Evolutionary conservation across 2,329 filamentous ascomycete species (phyloP).

Genomic region (Emergomyces pasteurianus): DNA sequence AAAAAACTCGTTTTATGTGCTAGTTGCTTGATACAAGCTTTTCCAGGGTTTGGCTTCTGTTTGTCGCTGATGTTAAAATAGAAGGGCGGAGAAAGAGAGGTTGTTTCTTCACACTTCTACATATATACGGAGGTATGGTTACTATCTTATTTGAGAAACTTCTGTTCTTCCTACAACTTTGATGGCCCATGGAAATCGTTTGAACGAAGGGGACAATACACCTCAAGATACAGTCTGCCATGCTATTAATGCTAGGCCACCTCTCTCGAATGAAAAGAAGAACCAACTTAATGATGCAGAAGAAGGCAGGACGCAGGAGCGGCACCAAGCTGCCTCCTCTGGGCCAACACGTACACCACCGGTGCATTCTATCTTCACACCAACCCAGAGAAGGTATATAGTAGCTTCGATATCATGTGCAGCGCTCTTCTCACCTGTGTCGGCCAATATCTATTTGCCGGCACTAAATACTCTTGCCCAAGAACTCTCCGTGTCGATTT

Average conservation of each 20-base stretch:
- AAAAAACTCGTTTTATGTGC: too few species aligned
- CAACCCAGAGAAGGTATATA: not conserved
- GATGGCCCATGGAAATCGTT: not conserved
- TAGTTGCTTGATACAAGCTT: too few species aligned
- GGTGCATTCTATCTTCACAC: not conserved
- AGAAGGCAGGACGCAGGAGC: not conserved
- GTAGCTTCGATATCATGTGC: not conserved
- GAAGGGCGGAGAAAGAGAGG: too few species aligned
- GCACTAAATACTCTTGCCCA: slow-evolving; percentile 24
- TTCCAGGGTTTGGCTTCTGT: too few species aligned
- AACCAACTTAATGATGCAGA: not conserved
- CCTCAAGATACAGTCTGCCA: not conserved
- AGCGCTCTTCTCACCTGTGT: slow-evolving; percentile 21
- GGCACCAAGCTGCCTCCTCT: not conserved
- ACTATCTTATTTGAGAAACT: not conserved
- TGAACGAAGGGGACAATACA: not conserved
- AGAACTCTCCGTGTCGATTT: slow-evolving; percentile 30
- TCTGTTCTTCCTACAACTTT: not conserved
- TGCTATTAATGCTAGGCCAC: not conserved
- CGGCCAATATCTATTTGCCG: slow-evolving; percentile 26
- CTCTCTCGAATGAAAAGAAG: not conserved
- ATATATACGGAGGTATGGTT: not conserved
- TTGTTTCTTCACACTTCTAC: too few species aligned
- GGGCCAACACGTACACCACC: not conserved
- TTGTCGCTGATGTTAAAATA: too few species aligned